Base-by-base conservation (phyloP, 805 yeast genomes). In the Ogataea glucozyma region DNA sequence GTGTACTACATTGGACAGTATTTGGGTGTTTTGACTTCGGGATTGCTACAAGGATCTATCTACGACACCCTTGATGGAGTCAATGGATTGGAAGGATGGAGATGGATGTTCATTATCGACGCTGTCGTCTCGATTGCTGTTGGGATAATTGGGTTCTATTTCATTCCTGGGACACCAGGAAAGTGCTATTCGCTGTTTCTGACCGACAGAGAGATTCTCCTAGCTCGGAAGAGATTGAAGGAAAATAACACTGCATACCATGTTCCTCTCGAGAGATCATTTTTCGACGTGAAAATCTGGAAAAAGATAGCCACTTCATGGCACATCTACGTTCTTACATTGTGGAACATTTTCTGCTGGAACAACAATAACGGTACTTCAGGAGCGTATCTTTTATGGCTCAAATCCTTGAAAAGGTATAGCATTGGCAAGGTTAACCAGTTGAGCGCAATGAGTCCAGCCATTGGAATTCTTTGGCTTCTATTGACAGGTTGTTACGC, bases 1-100 rank as follows among this genome's bases (percentile, higher is more conserved):
- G 67, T 79, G 51, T 78, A 75, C 63, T 82, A 82, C 53, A 63
- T 75, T 30, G 87, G 87, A 21, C 85, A 80, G 48, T 76, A 72
- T 52, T 64, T 83, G 27, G 79, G 85, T 23, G 67, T 76, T 26
- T 67, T 78, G 37, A 75, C 82, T 6, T 71, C 81, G 2, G 81
- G 81, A 38, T 63, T 79, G 32, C 61, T 79, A 38, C 80, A 79
- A 37, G 60, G 63, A 9, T 57, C 69, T 20, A 46, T 56, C 39
- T 48, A 62, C 39, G 53, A 68, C 29, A 55, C 62, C 31, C 54
- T 54, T 19, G 37, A 54, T 34, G 45, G 46, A 41, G 43, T 41
- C 11, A 48, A 43, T 27, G 59, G 59, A 2, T 40, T 49, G 6
- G 49, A 47, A 78, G 76, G 78, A 14, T 75, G 79, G 79, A 61